A percentile compares a stretch with the other conserved stretches of the same genome.
These are phyloP conservation scores for Botrytis squamosa DNA, from an alignment of 2,329 filamentous ascomycete genomes.

Conservation along the genomic window DNA sequence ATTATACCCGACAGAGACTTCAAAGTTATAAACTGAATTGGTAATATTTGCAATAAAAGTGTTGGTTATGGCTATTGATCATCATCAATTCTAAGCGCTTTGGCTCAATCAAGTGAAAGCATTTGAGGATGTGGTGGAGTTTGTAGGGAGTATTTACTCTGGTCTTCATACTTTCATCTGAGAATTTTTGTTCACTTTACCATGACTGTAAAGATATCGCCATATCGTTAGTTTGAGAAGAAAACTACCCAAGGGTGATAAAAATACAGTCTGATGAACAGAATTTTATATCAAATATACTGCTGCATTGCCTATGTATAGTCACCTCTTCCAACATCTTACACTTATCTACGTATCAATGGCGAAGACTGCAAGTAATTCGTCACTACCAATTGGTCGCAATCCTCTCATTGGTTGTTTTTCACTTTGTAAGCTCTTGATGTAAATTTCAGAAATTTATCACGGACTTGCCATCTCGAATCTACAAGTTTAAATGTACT, in stretches of 20 bases:
- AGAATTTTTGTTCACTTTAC: not conserved
- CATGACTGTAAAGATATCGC: not conserved
- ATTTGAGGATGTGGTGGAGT: not conserved
- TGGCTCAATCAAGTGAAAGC: not conserved
- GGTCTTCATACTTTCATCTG: accelerated
- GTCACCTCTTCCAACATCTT: not conserved
- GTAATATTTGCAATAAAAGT: not conserved
- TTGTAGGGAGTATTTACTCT: not conserved
- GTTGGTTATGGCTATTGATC: not conserved
- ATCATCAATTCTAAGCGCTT: not conserved
- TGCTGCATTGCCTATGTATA: too few relatives aligned
- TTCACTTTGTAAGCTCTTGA: not conserved
- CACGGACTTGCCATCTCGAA: not conserved
- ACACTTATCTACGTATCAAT: not conserved
- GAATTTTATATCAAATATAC: too few relatives aligned
- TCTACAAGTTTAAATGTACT: too few relatives aligned
- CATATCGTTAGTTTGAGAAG: not conserved
- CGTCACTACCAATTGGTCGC: not conserved
- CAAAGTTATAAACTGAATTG: not conserved
- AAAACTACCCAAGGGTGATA: accelerated
- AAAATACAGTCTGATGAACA: accelerated
- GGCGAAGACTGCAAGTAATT: not conserved
- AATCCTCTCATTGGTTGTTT: accelerated
- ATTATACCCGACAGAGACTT: not conserved
- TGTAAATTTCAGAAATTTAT: not conserved